Evolutionary conservation across 768 basidiomycete genomes (phyloP), one percentile per base, ranked within the genome.

Genomic region (Russula dissimulans): DNA sequence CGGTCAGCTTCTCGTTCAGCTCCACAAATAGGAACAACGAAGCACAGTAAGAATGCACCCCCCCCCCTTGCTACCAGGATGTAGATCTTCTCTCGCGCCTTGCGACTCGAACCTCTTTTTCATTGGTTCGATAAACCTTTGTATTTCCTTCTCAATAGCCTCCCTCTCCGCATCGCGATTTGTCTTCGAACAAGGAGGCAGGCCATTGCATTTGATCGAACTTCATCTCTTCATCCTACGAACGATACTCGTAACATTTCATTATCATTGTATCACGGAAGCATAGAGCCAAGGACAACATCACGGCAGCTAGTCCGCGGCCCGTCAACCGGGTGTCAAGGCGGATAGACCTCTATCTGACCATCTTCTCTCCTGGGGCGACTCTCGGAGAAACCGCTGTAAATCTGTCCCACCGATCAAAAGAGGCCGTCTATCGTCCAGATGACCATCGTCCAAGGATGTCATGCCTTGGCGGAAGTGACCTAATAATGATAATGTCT

Each of bases 61-160:
- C 36, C n/a, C n/a, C 36, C n/a, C 32, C 36, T 14, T 41, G 43
- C 44, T 45, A 32, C 36, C 36, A 59, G 26, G 43, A 60, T 47
- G 55, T 51, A 52, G 60, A 56, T 56, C 60, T 61, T 50, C 48
- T 36, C 43, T 31, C 39, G 49, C 60, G 50, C 44, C 47, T 61
- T 49, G 54, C 56, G 60, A 49, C 36, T 36, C 26, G 29, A 34
- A 38, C 36, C 36, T 15, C 48, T 17, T 61, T 56, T 61, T 56
- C 57, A 59, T 59, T 59, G 57, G 57, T 22, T 59, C 49, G 57
- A 59, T 59, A 59, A 59, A 59, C 57, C 18, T 59, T 52, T 43
- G 36, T 45, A 26, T 26, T 34, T 41, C 44, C 29, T 61, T 51
- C 60, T 39, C 38, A 49, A 61, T 56, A 56, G 39, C 53, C 29